Conservation (phyloP, 2,329 filamentous ascomycete species). For the Coniochaeta prunicola region DNA sequence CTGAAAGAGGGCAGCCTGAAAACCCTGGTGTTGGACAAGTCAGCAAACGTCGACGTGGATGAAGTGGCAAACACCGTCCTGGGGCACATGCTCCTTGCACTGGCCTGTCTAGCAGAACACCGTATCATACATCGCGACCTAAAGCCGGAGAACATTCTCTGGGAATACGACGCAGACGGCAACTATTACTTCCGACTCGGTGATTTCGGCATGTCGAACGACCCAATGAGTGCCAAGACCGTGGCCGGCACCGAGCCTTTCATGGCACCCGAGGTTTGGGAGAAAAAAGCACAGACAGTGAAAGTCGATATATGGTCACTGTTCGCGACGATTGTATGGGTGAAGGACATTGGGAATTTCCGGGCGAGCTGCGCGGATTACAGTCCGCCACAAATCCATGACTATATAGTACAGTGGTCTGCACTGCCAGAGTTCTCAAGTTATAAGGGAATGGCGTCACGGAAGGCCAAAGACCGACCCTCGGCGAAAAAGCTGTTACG, state of each 20-base stretch:
- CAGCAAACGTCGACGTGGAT: not conserved
- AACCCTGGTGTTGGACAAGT: constrained; percentile 5
- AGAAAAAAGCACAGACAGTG: constrained; percentile 10
- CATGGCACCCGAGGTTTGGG: constrained; percentile 20
- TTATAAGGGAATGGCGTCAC: constrained; percentile 12
- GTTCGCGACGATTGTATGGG: constrained; percentile 21
- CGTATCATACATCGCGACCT: constrained; percentile 17
- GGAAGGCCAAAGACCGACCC: constrained; percentile 9
- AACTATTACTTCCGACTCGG: constrained; percentile 15
- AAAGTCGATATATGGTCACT: constrained; percentile 24
- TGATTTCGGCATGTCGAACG: constrained; percentile 18
- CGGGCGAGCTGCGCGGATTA: constrained; percentile 8
- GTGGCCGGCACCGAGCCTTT: constrained; percentile 18
- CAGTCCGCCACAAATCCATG: constrained; percentile 10
- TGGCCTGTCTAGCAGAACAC: constrained; percentile 12
- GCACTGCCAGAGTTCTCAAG: not conserved
- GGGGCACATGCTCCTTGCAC: constrained; percentile 16
- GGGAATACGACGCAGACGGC: constrained; percentile 6
- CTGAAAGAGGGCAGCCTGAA: constrained; percentile 15
- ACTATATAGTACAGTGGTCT: constrained; percentile 7
- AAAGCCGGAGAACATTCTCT: constrained; percentile 19
- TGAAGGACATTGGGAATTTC: constrained; percentile 12
- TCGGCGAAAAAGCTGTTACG: constrained; percentile 10
- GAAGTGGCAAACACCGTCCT: constrained; percentile 11
- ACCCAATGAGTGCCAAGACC: constrained; percentile 13